These are phyloP conservation scores for Epithele typhae DNA, from an alignment of 768 basidiomycete genomes.

Conservation along the genomic window DNA sequence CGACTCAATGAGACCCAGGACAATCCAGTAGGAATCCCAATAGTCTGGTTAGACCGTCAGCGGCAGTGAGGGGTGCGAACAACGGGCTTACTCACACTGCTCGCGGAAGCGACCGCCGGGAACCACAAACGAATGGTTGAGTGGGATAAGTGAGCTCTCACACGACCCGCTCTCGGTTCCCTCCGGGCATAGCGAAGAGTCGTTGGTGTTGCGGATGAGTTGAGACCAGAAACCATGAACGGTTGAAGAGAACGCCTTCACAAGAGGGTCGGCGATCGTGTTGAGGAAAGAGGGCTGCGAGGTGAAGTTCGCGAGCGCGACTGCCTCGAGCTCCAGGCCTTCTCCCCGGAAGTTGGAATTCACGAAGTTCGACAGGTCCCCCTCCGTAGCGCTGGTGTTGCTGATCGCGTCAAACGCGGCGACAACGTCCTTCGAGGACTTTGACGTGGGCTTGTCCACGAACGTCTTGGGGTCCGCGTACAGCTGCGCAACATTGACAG, in stretches of 20 bases:
- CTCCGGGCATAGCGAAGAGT: constrained; percentile 56
- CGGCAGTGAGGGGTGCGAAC: too few relatives aligned
- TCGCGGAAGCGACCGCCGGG: constrained; percentile 86
- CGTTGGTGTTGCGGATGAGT: constrained; percentile 73
- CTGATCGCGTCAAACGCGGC: constrained; percentile 56
- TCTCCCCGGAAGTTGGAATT: constrained; percentile 78
- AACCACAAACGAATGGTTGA: constrained; percentile 89
- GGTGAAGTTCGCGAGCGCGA: constrained; percentile 58
- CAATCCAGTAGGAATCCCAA: constrained; percentile 81
- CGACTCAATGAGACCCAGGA: constrained; percentile 81
- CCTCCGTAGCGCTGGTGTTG: constrained; percentile 49
- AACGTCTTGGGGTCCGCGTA: constrained; percentile 85
- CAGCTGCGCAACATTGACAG: constrained; percentile 72
- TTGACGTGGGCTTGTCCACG: constrained; percentile 83
- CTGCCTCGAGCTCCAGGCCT: constrained; percentile 73
- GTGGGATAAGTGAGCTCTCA: constrained; percentile 81
- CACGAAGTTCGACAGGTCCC: constrained; percentile 63
- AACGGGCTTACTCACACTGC: constrained; percentile 54
- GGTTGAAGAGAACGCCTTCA: constrained; percentile 68
- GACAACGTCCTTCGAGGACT: constrained; percentile 60
- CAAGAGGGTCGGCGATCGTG: constrained; percentile 64
- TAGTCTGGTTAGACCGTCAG: too few relatives aligned
- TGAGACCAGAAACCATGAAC: constrained; percentile 86
- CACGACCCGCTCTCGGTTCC: constrained; percentile 44
- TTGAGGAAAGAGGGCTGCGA: constrained; percentile 60